Base-by-base conservation (phyloP, 1,139 yeast genomes). In the Citeromyces hawaiiensis region DNA sequence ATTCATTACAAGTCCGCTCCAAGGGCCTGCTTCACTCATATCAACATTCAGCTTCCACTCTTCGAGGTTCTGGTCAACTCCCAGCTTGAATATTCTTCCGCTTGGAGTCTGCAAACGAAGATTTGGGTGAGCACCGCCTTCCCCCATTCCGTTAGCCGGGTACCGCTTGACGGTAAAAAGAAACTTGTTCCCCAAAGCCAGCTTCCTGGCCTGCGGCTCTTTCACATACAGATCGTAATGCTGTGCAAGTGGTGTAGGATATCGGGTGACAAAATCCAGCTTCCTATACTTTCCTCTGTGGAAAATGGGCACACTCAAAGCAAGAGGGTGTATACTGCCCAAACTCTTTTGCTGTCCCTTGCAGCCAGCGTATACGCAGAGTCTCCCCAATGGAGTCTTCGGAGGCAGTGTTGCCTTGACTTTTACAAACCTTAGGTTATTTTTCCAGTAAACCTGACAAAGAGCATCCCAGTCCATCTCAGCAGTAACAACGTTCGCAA, bases 321-420 rank as follows among this genome's bases (percentile, higher is more conserved):
- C 76, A 42, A 85, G 61, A 41, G 87, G 83, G 56, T 79, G 86
- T 29, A 72, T 68, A 37, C 70, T 73, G 43, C 16, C 37, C 6
- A 35, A 31, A 19, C 37, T 35, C 29, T 35, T 35, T 35, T 73
- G 64, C 21, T 79, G 71, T 40, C 87, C 86, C 48, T 73, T 72
- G 31, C 68, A 63, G 5, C 93, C 88, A 2, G 93, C 77, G 54
- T 76, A 86, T 18, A 87, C 67, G 48, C 82, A 83, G 39, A 88
- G 63, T 9, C 79, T 78, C 1, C 96, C 97, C 41, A 76, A 72
- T 1, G 70, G 59, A 40, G 71, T 75, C 19, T 67, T 68, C 18
- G 74, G 76, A 0, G 97, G 96, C 38, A 91, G 60, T 10, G 78
- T 64, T 0, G 94, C 94, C 56, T 91, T 91, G 43, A 91, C 66